Evolutionary conservation across 139 green algal species (phyloP).

Genomic region (Parachlorella kessleri): DNA sequence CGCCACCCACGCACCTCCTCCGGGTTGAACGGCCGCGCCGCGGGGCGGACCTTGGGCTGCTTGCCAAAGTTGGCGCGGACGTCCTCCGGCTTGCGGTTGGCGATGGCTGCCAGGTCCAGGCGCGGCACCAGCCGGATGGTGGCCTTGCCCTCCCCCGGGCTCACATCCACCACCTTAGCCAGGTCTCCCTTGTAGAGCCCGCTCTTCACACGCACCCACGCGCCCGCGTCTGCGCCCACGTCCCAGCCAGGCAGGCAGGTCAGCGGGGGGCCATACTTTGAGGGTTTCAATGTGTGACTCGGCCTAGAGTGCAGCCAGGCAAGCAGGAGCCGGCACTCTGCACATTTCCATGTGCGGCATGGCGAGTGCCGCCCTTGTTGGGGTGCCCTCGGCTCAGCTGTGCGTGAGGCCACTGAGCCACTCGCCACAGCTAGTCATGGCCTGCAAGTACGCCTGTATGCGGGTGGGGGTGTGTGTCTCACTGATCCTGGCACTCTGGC

Average conservation of each 20-base stretch:
- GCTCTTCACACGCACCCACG: conserved; percentile 82
- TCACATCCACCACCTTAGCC: conserved; percentile 86
- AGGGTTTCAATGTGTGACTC: background rate
- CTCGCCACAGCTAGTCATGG: no score
- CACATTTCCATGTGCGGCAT: no score
- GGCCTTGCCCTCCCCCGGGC: conserved; percentile 48
- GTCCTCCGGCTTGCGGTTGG: conserved; percentile 26
- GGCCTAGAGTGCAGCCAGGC: no score
- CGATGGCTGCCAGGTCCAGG: conserved; percentile 74
- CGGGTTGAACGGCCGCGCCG: conserved; percentile 61
- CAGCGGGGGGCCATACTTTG: no score
- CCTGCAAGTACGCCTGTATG: no score
- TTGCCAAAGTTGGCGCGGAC: conserved; percentile 56
- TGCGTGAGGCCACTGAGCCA: no score
- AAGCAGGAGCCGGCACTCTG: no score
- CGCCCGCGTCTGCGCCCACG: conserved; percentile 53
- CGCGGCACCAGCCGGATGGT: conserved; percentile 81
- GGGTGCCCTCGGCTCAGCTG: no score
- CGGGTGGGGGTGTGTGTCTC: no score
- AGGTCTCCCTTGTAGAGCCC: conserved; percentile 96
- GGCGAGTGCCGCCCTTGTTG: no score
- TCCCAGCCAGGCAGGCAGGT: background rate
- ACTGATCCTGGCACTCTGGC: no score
- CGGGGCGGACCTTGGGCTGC: conserved; percentile 59
- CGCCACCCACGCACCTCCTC: conserved; percentile 53